A percentile compares a stretch with the other conserved stretches of the same genome.
Conservation (phyloP, 2,329 filamentous ascomycete genomes). For the Aspergillus melleus region DNA sequence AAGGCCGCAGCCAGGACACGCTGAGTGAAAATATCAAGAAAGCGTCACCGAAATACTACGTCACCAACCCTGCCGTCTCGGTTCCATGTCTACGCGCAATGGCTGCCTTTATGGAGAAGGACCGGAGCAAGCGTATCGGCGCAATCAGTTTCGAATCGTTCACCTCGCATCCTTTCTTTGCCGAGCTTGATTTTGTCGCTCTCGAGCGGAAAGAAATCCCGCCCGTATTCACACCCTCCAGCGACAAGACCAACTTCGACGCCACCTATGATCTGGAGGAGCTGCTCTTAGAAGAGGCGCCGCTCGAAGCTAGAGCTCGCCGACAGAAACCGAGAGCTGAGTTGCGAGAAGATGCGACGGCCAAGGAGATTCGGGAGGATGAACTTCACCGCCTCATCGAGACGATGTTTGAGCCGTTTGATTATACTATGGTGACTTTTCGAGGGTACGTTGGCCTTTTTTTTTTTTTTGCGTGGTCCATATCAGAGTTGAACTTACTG, state of each 20-base stretch:
- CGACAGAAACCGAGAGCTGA: slow-evolving; percentile 91
- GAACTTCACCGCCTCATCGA: slow-evolving; percentile 95
- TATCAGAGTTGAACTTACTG: slow-evolving; percentile 8
- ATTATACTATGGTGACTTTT: slow-evolving; percentile 83
- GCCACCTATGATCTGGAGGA: slow-evolving; percentile 98
- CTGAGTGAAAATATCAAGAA: slow-evolving; percentile 79
- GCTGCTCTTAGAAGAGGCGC: slow-evolving; percentile 87
- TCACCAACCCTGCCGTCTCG: slow-evolving; percentile 87
- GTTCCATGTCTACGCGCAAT: slow-evolving; percentile 88
- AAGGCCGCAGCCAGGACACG: slow-evolving; percentile 80
- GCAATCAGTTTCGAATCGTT: slow-evolving; percentile 79
- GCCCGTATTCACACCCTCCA: slow-evolving; percentile 88
- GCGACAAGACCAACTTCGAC: slow-evolving; percentile 98
- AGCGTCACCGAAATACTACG: slow-evolving; percentile 81
- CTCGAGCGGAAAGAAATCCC: slow-evolving; percentile 85
- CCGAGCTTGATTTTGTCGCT: slow-evolving; percentile 76
- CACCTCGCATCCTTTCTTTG: slow-evolving; percentile 86
- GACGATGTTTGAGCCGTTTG: slow-evolving; percentile 88
- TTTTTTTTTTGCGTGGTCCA: neutral
- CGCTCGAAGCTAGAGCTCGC: slow-evolving; percentile 85
- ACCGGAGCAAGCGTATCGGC: slow-evolving; percentile 81
- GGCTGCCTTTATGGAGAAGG: slow-evolving; percentile 75
- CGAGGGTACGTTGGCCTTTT: slow-evolving; percentile 58
- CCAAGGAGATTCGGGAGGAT: slow-evolving; percentile 91
- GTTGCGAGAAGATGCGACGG: slow-evolving; percentile 89